phyloP scores from a whole-genome alignment of 208 protist species.

The Trichomonas tenax region DNA sequence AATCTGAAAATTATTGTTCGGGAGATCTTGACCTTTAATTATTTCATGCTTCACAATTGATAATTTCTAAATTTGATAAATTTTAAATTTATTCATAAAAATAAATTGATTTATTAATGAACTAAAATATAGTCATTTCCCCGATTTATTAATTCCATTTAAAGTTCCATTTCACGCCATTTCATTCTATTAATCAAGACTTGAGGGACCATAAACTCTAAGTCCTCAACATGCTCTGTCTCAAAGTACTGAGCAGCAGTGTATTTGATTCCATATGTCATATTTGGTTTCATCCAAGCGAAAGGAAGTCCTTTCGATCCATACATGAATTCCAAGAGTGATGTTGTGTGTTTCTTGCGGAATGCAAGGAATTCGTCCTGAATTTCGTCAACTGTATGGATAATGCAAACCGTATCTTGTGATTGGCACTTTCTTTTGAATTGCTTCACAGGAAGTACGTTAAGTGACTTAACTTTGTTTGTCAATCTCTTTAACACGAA shows the following conservation, averaged over 20 bases:
- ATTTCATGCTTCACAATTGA: no score
- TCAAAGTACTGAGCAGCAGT: not conserved
- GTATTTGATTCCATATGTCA: not conserved
- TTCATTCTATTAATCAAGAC: not conserved
- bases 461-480: not conserved
- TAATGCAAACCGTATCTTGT: not conserved
- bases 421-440: not conserved
- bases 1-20: no score
- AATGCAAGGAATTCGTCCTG: not conserved
- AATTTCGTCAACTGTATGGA: not conserved
- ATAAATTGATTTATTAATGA: no score
- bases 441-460: not conserved
- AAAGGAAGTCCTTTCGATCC: not conserved
- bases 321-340: not conserved
- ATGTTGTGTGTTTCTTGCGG: not conserved
- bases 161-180: not conserved
- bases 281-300: not conserved
- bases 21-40: no score
- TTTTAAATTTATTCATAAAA: no score
- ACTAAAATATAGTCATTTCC: no score
- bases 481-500: not conserved
- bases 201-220: not conserved
- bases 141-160: not conserved
- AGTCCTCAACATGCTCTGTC: not conserved
- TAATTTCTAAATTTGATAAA: no score